A percentile compares a stretch with the other conserved stretches of the same genome.
These are phyloP conservation scores for Knoxdaviesia capensis DNA, from an alignment of 2,329 filamentous ascomycete species.

Conservation along the genomic window DNA sequence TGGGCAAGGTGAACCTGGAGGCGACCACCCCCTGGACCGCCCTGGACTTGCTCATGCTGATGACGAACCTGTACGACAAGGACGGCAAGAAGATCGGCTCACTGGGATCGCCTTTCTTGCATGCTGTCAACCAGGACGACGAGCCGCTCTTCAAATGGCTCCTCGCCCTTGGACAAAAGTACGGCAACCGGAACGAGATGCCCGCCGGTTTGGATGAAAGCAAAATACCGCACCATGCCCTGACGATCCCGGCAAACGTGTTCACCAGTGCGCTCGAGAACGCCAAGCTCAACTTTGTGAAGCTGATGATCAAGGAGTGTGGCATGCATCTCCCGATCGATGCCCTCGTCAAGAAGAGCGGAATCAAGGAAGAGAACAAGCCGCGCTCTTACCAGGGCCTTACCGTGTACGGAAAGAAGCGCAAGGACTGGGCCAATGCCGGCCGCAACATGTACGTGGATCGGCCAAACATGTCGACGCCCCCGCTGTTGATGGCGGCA, in stretches of 20 bases:
- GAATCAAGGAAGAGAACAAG: conserved; percentile 40
- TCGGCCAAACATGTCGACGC: conserved; percentile 20
- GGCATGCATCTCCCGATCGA: conserved; percentile 53
- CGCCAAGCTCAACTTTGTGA: conserved; percentile 35
- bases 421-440: conserved; percentile 50
- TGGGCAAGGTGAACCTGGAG: conserved; percentile 34
- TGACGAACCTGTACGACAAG: neutral
- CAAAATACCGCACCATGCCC: conserved; percentile 13
- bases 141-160: conserved; percentile 31
- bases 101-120: too few species aligned
- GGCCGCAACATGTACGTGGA: conserved; percentile 25
- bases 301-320: conserved; percentile 41
- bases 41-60: neutral
- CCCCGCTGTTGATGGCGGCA: conserved; percentile 42
- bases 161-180: conserved; percentile 30
- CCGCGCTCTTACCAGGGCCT: conserved; percentile 59
- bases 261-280: conserved; percentile 23
- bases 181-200: conserved; percentile 15
- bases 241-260: conserved; percentile 14
- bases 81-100: neutral
- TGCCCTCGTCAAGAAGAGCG: conserved; percentile 42
- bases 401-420: conserved; percentile 54
- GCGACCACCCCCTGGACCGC: neutral
- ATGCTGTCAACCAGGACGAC: conserved; percentile 24
- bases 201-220: conserved; percentile 12